Percentiles rank a stretch among this genome's conserved stretches.
Evolutionary conservation across 805 yeast species (phyloP).

Genomic region (Metschnikowia arizonensis): DNA sequence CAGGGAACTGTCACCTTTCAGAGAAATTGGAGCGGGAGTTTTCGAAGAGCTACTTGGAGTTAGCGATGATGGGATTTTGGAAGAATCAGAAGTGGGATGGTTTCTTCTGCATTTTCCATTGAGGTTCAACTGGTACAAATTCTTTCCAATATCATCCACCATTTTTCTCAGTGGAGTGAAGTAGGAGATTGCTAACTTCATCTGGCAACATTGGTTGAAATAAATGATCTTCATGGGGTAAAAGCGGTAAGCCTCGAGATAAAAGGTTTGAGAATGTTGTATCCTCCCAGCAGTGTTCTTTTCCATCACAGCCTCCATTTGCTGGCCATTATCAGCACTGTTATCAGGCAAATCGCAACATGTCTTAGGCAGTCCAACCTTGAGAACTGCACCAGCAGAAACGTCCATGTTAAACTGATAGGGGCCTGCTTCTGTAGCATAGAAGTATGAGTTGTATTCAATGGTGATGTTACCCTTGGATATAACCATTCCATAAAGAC

Average conservation of each 20-base stretch:
- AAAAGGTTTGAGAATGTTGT: neutral
- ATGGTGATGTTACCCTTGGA: conserved; percentile 1
- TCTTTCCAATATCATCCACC: neutral
- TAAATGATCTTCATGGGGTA: conserved; percentile 12
- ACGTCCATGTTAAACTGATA: neutral
- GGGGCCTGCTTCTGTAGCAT: conserved; percentile 2
- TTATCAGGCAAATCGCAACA: conserved; percentile 7
- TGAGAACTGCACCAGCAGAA: conserved; percentile 5
- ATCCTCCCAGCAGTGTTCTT: too few relatives aligned
- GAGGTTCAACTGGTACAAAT: neutral
- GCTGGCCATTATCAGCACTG: neutral
- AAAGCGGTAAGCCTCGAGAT: conserved; percentile 2
- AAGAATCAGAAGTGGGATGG: neutral
- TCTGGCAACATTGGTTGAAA: conserved; percentile 7
- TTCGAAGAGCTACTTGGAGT: neutral
- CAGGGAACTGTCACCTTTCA: too few relatives aligned
- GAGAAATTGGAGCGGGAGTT: too few relatives aligned
- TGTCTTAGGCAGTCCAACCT: conserved; percentile 1
- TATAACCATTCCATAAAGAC: neutral
- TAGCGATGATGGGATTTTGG: too few relatives aligned
- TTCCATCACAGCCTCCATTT: too few relatives aligned
- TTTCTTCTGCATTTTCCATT: neutral
- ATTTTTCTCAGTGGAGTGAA: neutral
- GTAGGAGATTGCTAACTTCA: neutral
- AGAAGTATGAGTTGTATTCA: conserved; percentile 4